phyloP scores from a whole-genome alignment of 2,329 filamentous ascomycete genomes.

The Colletotrichum sp. region DNA sequence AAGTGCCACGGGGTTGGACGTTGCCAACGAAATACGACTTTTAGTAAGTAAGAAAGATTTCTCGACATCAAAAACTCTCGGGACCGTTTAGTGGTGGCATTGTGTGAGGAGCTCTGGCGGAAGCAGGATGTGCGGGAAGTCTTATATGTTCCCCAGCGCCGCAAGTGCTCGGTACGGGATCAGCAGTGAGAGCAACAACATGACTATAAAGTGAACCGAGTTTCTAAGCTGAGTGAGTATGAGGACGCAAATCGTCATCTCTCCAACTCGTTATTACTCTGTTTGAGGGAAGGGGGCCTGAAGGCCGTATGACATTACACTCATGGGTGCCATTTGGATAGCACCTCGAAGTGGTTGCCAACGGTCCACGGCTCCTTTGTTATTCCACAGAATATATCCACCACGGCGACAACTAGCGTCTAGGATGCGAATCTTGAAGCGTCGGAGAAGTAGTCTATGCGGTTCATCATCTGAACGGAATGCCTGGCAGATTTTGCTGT shows the following conservation, averaged over 20 bases:
- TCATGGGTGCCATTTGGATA: not conserved
- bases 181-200: not conserved
- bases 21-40: not conserved
- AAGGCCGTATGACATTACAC: not conserved
- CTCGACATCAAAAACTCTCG: not conserved
- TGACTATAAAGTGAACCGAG: rapidly evolving
- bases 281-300: not conserved
- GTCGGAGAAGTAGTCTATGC: not conserved
- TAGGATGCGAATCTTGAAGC: rapidly evolving
- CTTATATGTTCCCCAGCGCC: not conserved
- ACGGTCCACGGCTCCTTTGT: not conserved
- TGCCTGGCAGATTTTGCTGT: not conserved
- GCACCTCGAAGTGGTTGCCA: rapidly evolving
- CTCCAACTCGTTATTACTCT: too few species aligned
- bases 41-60: not conserved
- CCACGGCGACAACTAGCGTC: not conserved
- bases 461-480: not conserved
- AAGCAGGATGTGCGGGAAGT: rapidly evolving
- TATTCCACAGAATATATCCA: not conserved
- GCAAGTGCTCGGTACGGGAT: not conserved
- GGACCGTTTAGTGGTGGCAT: not conserved
- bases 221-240: not conserved
- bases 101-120: not conserved
- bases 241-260: not conserved
- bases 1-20: not conserved